Evolutionary conservation across 2,329 filamentous ascomycete species (phyloP).

Genomic region (Trichophyton rubrum): DNA sequence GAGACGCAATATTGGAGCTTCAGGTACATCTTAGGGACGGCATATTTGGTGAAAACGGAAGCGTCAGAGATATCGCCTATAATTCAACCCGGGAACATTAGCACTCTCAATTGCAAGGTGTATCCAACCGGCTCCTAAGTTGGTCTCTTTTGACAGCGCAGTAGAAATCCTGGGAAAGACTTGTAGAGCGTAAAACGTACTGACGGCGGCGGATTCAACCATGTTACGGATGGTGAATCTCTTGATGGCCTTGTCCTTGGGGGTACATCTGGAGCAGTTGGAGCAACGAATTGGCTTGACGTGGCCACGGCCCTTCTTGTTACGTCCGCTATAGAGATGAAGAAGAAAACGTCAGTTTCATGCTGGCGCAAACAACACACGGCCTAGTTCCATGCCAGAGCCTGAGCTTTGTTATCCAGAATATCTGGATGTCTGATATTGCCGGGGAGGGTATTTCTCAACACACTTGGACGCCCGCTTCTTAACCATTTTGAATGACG

Average conservation of each 20-base stretch:
- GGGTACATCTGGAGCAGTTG: conserved; percentile 80
- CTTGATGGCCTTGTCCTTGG: conserved; percentile 99
- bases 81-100: not conserved
- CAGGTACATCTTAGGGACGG: conserved; percentile 99
- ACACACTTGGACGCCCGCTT: conserved; percentile 63
- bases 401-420: not conserved
- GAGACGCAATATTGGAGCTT: conserved; percentile 99
- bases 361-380: not conserved
- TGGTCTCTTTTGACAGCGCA: not conserved
- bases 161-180: no score
- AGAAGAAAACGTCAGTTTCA: conserved; percentile 1
- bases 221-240: conserved; percentile 99
- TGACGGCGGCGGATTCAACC: conserved; percentile 99
- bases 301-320: conserved; percentile 99
- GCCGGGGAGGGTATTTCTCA: conserved; percentile 14
- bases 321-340: conserved; percentile 60
- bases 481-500: conserved; percentile 56
- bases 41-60: conserved; percentile 98
- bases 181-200: conserved; percentile 52
- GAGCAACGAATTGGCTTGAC: conserved; percentile 97
- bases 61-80: conserved; percentile 99
- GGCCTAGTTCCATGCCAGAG: not conserved
- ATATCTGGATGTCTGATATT: not conserved
- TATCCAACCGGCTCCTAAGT: not conserved
- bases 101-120: not conserved